Evolutionary conservation across 1,139 yeast genomes (phyloP).

Genomic region (Diutina siamensis): DNA sequence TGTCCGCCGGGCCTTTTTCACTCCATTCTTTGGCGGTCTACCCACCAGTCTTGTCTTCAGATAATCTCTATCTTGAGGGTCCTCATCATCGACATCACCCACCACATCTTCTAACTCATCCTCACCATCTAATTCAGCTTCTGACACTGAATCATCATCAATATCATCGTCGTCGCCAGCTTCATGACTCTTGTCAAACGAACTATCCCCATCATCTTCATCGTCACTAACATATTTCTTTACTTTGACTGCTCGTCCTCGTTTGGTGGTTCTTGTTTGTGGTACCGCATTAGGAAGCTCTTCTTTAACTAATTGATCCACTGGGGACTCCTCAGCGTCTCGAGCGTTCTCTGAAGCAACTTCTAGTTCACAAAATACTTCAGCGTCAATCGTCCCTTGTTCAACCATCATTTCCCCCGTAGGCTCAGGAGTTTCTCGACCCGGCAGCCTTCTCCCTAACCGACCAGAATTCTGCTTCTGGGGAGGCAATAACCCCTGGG

Average conservation of each 20-base stretch:
- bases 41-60: background rate
- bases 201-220: conserved; percentile 1
- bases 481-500: background rate
- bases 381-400: too few species aligned
- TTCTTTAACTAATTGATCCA: too few species aligned
- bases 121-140: background rate
- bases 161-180: conserved; percentile 3
- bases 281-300: too few species aligned
- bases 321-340: too few species aligned
- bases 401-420: background rate
- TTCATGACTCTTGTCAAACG: background rate
- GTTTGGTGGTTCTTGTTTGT: background rate
- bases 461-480: background rate
- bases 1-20: background rate
- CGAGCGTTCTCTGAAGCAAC: background rate
- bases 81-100: conserved; percentile 7
- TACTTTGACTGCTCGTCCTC: conserved; percentile 7
- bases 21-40: background rate
- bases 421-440: background rate
- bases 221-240: background rate
- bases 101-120: background rate
- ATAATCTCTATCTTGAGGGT: background rate
- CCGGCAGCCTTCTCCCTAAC: background rate
- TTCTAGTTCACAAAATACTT: background rate
- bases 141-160: background rate